Evolutionary conservation across 2,329 filamentous ascomycete species (phyloP).

Genomic region (Chaetomiaceae sp.): DNA sequence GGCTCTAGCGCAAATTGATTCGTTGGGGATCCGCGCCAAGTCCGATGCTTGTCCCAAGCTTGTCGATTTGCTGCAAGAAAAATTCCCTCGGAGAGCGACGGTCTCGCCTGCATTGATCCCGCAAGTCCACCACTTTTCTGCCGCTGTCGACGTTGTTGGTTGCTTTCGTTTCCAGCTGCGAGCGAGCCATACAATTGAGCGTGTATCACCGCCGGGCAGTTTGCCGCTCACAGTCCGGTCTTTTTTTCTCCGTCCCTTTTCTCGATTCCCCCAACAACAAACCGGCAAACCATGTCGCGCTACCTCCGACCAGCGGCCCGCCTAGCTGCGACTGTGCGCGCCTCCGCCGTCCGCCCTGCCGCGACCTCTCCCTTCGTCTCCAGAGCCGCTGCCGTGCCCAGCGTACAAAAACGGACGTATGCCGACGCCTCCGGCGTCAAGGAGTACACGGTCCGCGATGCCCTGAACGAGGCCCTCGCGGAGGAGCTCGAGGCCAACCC

Average conservation of each 20-base stretch:
- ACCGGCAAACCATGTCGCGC: constrained; percentile 36
- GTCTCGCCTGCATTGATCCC: constrained; percentile 11
- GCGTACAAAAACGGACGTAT: constrained; percentile 47
- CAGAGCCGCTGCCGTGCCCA: constrained; percentile 27
- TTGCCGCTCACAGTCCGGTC: constrained; percentile 1
- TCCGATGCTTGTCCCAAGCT: constrained; percentile 23
- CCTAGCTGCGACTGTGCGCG: constrained; percentile 34
- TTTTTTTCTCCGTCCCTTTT: constrained; percentile 7
- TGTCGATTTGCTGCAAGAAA: constrained; percentile 22
- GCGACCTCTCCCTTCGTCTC: constrained; percentile 23
- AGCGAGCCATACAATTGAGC: constrained; percentile 21
- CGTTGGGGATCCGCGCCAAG: constrained; percentile 26
- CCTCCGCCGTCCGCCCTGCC: constrained; percentile 23
- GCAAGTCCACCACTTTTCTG: constrained; percentile 17
- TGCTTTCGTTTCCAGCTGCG: constrained; percentile 10
- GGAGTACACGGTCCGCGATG: constrained; percentile 95
- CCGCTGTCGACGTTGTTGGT: constrained; percentile 12
- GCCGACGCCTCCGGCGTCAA: constrained; percentile 60
- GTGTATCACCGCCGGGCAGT: background rate
- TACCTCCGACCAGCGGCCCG: constrained; percentile 40
- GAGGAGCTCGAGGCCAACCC: constrained; percentile 93
- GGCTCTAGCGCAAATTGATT: constrained; percentile 18
- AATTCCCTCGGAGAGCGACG: constrained; percentile 21
- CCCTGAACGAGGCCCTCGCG: constrained; percentile 93
- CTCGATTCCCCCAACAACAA: constrained; percentile 13